These are phyloP conservation scores for Trichocomaceae sp. DNA, from an alignment of 2,329 filamentous ascomycete genomes.

Conservation along the genomic window DNA sequence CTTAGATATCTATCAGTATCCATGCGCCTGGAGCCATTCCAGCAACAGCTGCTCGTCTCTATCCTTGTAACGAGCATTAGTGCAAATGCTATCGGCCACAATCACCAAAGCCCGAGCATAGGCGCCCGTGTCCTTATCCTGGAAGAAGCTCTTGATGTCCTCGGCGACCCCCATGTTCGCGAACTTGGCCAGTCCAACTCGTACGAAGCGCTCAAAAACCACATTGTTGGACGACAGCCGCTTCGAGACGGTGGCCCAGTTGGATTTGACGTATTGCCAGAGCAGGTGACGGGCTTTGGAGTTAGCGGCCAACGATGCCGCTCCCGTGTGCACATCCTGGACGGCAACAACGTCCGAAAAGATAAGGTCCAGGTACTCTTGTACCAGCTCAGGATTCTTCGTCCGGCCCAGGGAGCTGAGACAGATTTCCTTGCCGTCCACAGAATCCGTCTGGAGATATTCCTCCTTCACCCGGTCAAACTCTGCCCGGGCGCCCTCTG, in stretches of 20 bases:
- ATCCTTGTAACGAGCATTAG: slow-evolving; percentile 72
- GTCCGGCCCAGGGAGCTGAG: slow-evolving; percentile 69
- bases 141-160: slow-evolving; percentile 81
- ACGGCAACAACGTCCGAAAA: slow-evolving; percentile 77
- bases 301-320: slow-evolving; percentile 66
- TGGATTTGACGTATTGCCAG: slow-evolving; percentile 78
- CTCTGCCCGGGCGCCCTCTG: slow-evolving; percentile 63
- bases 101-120: slow-evolving; percentile 83
- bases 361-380: slow-evolving; percentile 62
- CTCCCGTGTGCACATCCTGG: slow-evolving; percentile 81
- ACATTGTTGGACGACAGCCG: slow-evolving; percentile 76
- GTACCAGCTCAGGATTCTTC: slow-evolving; percentile 61
- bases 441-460: slow-evolving; percentile 71
- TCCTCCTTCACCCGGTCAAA: slow-evolving; percentile 74
- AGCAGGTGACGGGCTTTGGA: slow-evolving; percentile 63
- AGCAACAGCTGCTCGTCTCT: slow-evolving; percentile 66
- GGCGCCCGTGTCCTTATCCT: slow-evolving; percentile 72
- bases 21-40: slow-evolving; percentile 67
- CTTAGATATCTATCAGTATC: slow-evolving; percentile 45
- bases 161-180: slow-evolving; percentile 60
- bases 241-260: slow-evolving; percentile 68
- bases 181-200: slow-evolving; percentile 71
- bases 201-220: slow-evolving; percentile 81
- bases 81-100: slow-evolving; percentile 76
- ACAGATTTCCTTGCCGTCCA: slow-evolving; percentile 86